A percentile compares a stretch with the other conserved stretches of the same genome.
Evolutionary conservation across 2,329 filamentous ascomycete genomes (phyloP).

Genomic region (Rachicladosporium sp.): DNA sequence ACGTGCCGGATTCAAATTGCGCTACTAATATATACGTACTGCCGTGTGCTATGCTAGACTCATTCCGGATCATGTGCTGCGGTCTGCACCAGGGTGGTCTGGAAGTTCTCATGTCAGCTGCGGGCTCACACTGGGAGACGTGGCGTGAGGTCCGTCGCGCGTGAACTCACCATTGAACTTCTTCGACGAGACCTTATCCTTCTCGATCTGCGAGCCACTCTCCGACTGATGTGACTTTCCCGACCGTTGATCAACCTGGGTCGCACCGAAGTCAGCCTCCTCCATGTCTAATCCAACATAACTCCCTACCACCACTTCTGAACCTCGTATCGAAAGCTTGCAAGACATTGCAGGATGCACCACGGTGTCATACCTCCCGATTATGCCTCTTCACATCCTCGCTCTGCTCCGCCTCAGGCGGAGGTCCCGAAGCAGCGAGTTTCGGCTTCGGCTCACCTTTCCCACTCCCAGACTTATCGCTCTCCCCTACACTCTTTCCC

Average conservation of each 20-base stretch:
- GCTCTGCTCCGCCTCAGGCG: constrained; percentile 18
- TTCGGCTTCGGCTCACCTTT: constrained; percentile 30
- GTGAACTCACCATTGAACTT: constrained; percentile 25
- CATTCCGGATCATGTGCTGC: too few species aligned
- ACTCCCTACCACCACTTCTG: too few species aligned
- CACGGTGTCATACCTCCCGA: neutral
- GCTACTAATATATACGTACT: too few species aligned
- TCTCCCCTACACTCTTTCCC: constrained; percentile 5
- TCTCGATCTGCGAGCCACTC: constrained; percentile 24
- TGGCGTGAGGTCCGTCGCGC: constrained; percentile 13
- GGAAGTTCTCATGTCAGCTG: too few species aligned
- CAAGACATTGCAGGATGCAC: too few species aligned
- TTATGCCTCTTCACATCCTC: constrained; percentile 32
- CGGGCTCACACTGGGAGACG: too few species aligned
- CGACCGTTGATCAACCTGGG: constrained; percentile 29
- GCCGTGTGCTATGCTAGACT: too few species aligned
- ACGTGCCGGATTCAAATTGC: too few species aligned
- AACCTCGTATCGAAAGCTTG: too few species aligned
- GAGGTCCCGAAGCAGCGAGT: constrained; percentile 27
- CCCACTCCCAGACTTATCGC: neutral
- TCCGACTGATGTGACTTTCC: constrained; percentile 30
- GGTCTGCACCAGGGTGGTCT: too few species aligned
- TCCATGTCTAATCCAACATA: too few species aligned
- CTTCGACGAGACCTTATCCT: constrained; percentile 28
- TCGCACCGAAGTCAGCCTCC: constrained; percentile 3